Conservation (phyloP, 768 basidiomycete species). For the Suillus ampliporus region DNA sequence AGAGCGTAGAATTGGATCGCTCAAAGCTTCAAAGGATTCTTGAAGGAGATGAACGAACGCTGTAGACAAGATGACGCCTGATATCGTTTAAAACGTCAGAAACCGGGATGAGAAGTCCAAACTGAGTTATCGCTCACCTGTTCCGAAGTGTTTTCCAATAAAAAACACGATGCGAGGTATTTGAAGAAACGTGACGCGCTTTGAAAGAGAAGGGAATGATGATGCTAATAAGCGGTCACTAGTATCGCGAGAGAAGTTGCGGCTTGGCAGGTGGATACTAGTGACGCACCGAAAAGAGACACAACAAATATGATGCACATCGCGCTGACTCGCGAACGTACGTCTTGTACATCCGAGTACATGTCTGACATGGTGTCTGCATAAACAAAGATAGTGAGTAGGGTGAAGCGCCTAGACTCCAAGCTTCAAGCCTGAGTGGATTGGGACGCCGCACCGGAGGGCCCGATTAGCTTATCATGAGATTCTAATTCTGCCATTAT, state of each 20-base stretch:
- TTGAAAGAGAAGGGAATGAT: conserved; percentile 73
- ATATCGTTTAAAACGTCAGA: neutral
- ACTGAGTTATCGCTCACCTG: conserved; percentile 46
- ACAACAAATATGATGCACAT: conserved; percentile 61
- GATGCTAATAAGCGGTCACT: conserved; percentile 52
- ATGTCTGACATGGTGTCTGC: neutral
- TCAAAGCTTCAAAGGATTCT: conserved; percentile 71
- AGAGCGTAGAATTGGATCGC: conserved; percentile 48
- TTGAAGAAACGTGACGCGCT: conserved; percentile 53
- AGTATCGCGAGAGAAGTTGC: conserved; percentile 5
- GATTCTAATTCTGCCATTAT: neutral
- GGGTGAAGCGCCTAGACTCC: neutral
- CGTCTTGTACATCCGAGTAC: neutral
- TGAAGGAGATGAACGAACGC: conserved; percentile 84
- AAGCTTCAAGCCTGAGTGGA: neutral
- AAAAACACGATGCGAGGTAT: conserved; percentile 78
- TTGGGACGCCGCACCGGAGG: neutral
- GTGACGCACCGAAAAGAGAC: conserved; percentile 65
- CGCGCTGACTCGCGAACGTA: conserved; percentile 28
- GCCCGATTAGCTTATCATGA: neutral
- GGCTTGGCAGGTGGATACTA: conserved; percentile 8
- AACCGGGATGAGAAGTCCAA: neutral
- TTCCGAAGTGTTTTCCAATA: conserved; percentile 88
- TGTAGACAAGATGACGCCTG: conserved; percentile 81
- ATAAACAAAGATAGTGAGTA: neutral